Conservation (phyloP, 495 filamentous ascomycete species). For the Penicillium riverlandense region DNA sequence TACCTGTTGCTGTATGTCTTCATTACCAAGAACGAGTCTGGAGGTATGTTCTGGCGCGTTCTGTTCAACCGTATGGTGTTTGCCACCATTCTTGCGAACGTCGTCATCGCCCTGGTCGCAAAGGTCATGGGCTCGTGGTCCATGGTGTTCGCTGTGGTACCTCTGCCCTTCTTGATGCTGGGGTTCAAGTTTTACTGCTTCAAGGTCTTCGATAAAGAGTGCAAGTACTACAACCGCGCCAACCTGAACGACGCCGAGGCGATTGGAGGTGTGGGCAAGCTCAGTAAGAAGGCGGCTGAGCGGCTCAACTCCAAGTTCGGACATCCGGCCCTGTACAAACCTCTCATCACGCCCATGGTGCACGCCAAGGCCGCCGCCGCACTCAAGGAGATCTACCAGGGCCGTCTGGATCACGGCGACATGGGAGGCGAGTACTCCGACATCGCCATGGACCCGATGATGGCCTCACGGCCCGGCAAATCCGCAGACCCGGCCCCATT, state of each 20-base stretch:
- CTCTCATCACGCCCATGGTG: conserved; percentile 92
- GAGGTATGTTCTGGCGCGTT: conserved; percentile 86
- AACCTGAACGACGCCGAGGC: conserved; percentile 51
- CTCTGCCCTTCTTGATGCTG: conserved; percentile 73
- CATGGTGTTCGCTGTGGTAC: conserved; percentile 60
- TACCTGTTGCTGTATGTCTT: conserved; percentile 93
- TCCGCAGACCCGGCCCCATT: conserved; percentile 47
- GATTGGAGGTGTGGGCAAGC: conserved; percentile 31
- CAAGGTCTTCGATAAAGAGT: conserved; percentile 64
- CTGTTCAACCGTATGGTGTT: conserved; percentile 90
- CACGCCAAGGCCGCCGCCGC: conserved; percentile 80
- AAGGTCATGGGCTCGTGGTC: conserved; percentile 51
- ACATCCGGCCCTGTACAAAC: conserved; percentile 83
- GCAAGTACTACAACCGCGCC: conserved; percentile 67
- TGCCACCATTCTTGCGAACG: conserved; percentile 68
- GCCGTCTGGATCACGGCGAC: conserved; percentile 61
- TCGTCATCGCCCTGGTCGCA: conserved; percentile 67
- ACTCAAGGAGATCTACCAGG: conserved; percentile 72
- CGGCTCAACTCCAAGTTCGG: conserved; percentile 77
- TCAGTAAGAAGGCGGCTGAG: conserved; percentile 52
- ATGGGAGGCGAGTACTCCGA: conserved; percentile 62
- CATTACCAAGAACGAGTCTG: conserved; percentile 91
- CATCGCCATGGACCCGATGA: conserved; percentile 74
- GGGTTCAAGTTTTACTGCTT: conserved; percentile 84
- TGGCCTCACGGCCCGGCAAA: conserved; percentile 67